These are phyloP conservation scores for Yarrowia porcina DNA, from an alignment of 805 yeast species.

Conservation along the genomic window DNA sequence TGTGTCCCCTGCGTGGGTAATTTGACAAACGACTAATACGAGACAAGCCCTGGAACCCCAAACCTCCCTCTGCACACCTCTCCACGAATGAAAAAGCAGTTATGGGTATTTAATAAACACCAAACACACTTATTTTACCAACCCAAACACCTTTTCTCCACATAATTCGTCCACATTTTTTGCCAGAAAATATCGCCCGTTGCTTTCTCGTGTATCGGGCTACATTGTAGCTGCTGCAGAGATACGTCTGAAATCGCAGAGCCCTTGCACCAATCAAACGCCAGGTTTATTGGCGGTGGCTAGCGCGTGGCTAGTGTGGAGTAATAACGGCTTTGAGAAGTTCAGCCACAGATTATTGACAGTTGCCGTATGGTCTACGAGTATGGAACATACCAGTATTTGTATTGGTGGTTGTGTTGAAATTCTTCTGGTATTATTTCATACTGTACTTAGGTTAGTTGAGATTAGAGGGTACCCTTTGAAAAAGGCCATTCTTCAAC, in stretches of 20 bases:
- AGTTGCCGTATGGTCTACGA: too few relatives aligned
- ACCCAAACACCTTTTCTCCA: too few relatives aligned
- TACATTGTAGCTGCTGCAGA: neutral
- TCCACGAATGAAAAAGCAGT: neutral
- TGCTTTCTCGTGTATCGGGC: neutral
- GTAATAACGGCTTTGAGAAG: neutral
- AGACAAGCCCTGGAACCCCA: neutral
- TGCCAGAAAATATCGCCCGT: neutral
- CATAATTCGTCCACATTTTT: too few relatives aligned
- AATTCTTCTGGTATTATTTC: too few relatives aligned
- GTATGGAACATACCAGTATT: too few relatives aligned
- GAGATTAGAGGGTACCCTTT: too few relatives aligned
- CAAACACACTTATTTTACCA: too few relatives aligned
- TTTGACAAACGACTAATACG: neutral
- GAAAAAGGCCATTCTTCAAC: too few relatives aligned
- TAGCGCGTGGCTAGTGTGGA: neutral
- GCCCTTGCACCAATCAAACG: neutral
- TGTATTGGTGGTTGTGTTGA: too few relatives aligned
- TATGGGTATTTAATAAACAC: neutral
- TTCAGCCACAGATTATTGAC: neutral
- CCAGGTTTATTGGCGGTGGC: neutral
- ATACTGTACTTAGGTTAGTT: too few relatives aligned
- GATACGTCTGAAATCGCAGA: neutral
- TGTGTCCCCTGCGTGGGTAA: neutral
- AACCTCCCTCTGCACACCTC: neutral